phyloP scores from a whole-genome alignment of 192 early-diverging fungal genomes.

The Linderina pennispora region DNA sequence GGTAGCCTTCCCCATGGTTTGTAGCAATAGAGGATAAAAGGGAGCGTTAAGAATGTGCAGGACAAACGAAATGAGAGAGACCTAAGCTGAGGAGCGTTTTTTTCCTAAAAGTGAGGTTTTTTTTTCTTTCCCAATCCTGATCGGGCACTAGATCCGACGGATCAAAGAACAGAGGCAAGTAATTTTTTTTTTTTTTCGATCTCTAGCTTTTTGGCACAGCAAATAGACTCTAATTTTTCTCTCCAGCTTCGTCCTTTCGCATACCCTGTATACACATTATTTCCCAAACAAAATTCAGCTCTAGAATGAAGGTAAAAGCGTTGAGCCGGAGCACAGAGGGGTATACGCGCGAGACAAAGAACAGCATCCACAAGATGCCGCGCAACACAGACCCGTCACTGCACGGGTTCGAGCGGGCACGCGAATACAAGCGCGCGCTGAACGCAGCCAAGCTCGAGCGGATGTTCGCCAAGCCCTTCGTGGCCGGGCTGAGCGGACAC shows the following conservation, averaged over 20 bases:
- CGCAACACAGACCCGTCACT: slow-evolving; percentile 84
- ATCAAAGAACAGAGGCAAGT: too few relatives aligned
- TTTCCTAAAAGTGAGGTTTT: too few relatives aligned
- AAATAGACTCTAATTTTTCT: slow-evolving; percentile 6
- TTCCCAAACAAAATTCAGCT: slow-evolving; percentile 1
- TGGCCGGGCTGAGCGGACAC: slow-evolving; percentile 85
- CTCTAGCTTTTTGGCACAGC: too few relatives aligned
- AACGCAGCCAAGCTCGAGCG: slow-evolving; percentile 91
- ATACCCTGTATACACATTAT: neutral
- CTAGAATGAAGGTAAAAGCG: slow-evolving; percentile 81
- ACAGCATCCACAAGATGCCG: slow-evolving; percentile 82
- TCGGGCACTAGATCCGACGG: too few relatives aligned
- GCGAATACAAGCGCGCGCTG: slow-evolving; percentile 93
- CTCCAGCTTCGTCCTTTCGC: slow-evolving; percentile 2
- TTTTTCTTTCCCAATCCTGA: too few relatives aligned
- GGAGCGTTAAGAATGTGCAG: slow-evolving; percentile 1
- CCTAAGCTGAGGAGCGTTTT: too few relatives aligned
- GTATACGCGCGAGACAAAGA: slow-evolving; percentile 71
- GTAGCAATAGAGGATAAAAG: too few relatives aligned
- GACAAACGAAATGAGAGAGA: neutral
- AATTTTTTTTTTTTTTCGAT: slow-evolving; percentile 4
- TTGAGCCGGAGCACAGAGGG: slow-evolving; percentile 77
- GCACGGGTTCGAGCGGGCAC: slow-evolving; percentile 92
- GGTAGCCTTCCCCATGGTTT: slow-evolving; percentile 38
- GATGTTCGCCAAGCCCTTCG: slow-evolving; percentile 96